Conservation (phyloP, 2,329 filamentous ascomycete species). For the Colletotrichum graminicola region DNA sequence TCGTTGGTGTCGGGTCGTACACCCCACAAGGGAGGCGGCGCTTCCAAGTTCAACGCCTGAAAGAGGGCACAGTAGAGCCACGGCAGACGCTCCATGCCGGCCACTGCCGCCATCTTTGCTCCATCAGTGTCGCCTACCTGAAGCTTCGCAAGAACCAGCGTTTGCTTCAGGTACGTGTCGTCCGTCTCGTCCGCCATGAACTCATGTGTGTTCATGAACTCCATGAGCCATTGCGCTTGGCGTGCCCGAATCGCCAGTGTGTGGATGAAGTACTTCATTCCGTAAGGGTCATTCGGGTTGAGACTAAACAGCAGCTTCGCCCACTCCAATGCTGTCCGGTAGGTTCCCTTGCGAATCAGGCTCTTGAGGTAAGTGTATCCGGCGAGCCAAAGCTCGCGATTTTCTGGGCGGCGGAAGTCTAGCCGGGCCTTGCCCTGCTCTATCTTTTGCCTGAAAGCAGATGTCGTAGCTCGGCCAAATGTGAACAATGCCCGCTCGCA, state of each 20-base stretch:
- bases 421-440: conserved; percentile 83
- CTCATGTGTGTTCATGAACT: conserved; percentile 68
- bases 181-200: conserved; percentile 57
- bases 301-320: conserved; percentile 84
- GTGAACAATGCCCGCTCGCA: conserved; percentile 93
- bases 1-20: conserved; percentile 74
- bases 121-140: conserved; percentile 72
- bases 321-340: conserved; percentile 94
- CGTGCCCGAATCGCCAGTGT: conserved; percentile 85
- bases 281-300: conserved; percentile 84
- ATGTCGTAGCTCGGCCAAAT: conserved; percentile 89
- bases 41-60: conserved; percentile 81
- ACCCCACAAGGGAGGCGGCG: conserved; percentile 88
- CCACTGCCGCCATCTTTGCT: conserved; percentile 73
- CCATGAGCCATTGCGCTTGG: conserved; percentile 81
- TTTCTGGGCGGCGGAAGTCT: conserved; percentile 85
- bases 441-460: conserved; percentile 81
- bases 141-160: conserved; percentile 79
- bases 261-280: conserved; percentile 83
- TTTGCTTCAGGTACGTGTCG: conserved; percentile 80
- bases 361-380: conserved; percentile 90
- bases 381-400: conserved; percentile 92
- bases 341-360: conserved; percentile 90
- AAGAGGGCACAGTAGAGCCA: conserved; percentile 89
- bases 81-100: conserved; percentile 79